Conservation (phyloP, 73 alveolate genomes). For the Tetrahymena thermophila region DNA sequence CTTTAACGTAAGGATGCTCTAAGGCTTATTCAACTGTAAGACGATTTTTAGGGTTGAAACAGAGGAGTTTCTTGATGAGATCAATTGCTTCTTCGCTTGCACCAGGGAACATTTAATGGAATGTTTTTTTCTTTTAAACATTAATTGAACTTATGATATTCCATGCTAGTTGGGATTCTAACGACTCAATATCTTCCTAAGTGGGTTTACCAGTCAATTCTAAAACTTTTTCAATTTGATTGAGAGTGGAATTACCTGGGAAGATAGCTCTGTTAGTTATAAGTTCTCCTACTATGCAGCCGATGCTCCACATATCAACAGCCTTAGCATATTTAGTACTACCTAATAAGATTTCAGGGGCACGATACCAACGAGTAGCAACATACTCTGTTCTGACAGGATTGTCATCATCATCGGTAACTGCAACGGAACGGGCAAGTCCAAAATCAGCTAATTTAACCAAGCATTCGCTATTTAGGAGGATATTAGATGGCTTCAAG, state of each 20-base stretch:
- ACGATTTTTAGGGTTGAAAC: constrained; percentile 70
- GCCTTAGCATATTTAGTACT: constrained; percentile 81
- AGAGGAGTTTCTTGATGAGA: constrained; percentile 44
- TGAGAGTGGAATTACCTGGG: constrained; percentile 79
- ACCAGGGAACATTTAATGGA: constrained; percentile 56
- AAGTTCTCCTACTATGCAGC: constrained; percentile 92
- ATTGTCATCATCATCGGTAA: constrained; percentile 52
- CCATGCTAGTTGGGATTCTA: constrained; percentile 54
- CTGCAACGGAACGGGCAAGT: constrained; percentile 69
- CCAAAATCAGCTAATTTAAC: constrained; percentile 90
- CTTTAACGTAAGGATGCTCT: constrained; percentile 77
- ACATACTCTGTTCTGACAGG: constrained; percentile 88
- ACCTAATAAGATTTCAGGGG: constrained; percentile 86
- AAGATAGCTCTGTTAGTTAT: constrained; percentile 75
- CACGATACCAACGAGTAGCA: constrained; percentile 94
- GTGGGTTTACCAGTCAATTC: constrained; percentile 81
- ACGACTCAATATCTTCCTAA: constrained; percentile 67
- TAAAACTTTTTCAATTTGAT: constrained; percentile 67
- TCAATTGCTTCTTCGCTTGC: constrained; percentile 76
- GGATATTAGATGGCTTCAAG: constrained; percentile 80
- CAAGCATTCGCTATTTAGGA: constrained; percentile 78
- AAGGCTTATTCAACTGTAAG: constrained; percentile 79
- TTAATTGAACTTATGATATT: constrained; percentile 61
- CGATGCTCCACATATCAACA: constrained; percentile 96
- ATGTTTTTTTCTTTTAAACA: constrained; percentile 51